Conservation (phyloP, 805 yeast species). For the Sugiyamaella boreocaroliniensis region DNA sequence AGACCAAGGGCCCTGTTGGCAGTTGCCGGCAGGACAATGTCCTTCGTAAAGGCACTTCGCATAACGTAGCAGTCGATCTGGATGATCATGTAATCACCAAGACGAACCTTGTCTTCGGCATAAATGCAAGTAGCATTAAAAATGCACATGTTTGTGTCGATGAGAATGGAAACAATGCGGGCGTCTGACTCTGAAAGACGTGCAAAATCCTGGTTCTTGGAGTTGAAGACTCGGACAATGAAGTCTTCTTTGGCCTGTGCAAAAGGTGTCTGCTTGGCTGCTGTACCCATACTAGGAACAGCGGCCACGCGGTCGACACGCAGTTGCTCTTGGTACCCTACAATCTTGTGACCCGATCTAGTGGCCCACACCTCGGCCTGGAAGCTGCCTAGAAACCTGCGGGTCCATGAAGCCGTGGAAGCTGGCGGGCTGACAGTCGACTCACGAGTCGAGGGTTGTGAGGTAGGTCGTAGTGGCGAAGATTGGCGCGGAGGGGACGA, state of each 20-base stretch:
- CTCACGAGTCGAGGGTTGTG: not conserved
- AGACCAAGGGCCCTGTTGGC: conserved; percentile 16
- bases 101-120: conserved; percentile 51
- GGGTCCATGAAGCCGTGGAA: conserved; percentile 12
- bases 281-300: not conserved
- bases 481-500: not conserved
- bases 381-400: conserved; percentile 30
- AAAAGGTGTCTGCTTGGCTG: conserved; percentile 1
- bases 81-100: conserved; percentile 70
- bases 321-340: conserved; percentile 29
- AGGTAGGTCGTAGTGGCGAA: not conserved
- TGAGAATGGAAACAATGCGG: conserved; percentile 53
- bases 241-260: conserved; percentile 18
- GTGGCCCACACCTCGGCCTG: conserved; percentile 35
- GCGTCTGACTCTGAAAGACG: conserved; percentile 69
- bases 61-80: conserved; percentile 61
- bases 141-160: conserved; percentile 47
- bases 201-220: conserved; percentile 55
- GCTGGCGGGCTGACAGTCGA: not conserved
- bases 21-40: conserved; percentile 14
- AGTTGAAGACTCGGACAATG: conserved; percentile 30
- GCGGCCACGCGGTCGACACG: conserved; percentile 19
- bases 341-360: conserved; percentile 27
- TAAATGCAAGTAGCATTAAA: conserved; percentile 55
- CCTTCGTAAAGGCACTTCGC: conserved; percentile 25